phyloP scores from a whole-genome alignment of 495 filamentous ascomycete species.

The Xylona heveae region DNA sequence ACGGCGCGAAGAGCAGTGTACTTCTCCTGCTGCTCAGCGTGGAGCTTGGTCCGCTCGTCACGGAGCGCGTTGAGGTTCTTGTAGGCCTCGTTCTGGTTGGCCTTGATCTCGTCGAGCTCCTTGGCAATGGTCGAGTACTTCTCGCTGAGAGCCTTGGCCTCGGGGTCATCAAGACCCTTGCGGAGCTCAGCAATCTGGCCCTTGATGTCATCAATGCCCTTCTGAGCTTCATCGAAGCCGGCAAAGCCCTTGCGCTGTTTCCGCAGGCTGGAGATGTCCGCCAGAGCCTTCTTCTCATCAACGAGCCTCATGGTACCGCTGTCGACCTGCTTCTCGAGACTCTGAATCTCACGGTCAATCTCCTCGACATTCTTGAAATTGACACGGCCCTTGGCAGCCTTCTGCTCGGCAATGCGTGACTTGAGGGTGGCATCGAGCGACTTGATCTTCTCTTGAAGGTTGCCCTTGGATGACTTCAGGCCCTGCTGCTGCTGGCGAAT shows the following conservation, averaged over 20 bases:
- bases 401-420: conserved; percentile 62
- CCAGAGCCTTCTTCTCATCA: conserved; percentile 85
- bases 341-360: conserved; percentile 57
- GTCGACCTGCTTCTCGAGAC: conserved; percentile 66
- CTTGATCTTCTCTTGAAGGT: conserved; percentile 70
- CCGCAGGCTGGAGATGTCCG: conserved; percentile 58
- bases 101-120: conserved; percentile 75
- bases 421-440: conserved; percentile 64
- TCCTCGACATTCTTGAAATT: conserved; percentile 74
- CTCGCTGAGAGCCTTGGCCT: conserved; percentile 68
- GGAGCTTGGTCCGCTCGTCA: conserved; percentile 70
- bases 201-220: conserved; percentile 67
- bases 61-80: conserved; percentile 68
- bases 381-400: conserved; percentile 53
- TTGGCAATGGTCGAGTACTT: conserved; percentile 60
- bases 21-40: conserved; percentile 66
- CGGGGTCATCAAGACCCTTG: conserved; percentile 78
- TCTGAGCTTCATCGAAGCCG: conserved; percentile 59
- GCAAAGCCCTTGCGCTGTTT: conserved; percentile 83
- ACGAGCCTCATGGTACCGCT: conserved; percentile 77
- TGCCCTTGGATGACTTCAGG: conserved; percentile 56
- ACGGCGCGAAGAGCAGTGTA: conserved; percentile 55
- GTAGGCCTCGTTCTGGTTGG: conserved; percentile 70
- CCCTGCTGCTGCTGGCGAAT: conserved; percentile 67
- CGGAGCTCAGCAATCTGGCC: conserved; percentile 65